Evolutionary conservation across 306 rosid genomes (phyloP), one percentile per base, ranked within the genome.

Genomic region (Lathyrus oleraceus): DNA sequence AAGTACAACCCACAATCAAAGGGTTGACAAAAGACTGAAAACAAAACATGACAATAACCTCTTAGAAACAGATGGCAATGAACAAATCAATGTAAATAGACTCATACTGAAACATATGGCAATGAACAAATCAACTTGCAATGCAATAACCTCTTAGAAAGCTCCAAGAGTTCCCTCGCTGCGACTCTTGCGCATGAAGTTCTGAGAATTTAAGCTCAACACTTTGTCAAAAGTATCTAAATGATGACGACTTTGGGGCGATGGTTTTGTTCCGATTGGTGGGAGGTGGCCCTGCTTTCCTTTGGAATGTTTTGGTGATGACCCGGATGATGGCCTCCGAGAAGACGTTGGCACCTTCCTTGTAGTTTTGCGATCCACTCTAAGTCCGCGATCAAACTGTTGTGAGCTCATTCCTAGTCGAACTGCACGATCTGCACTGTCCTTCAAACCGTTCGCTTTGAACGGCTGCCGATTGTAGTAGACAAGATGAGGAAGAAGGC

Each of bases 401-500:
- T 85, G 89, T 70, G 89, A 69, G 35, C 79, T 77, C 39, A 73
- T 75, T 72, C 92, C 92, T 47, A 87, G 61, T 76, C 97, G 86
- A 44, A 89, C 87, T 5, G 86, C 76, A 16, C 97, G 81, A 23
- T 90, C 97, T 1, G 81, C 79, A 39, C 79, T 71, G 25, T 90
- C 98, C 84, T 94, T 94, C 79, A 77, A 45, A 40, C 72, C 14
- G 81, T 85, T 78, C 6, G 76, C 72, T 79, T 89, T 91, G 7
- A 81, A 74, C 45, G 88, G 68, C 65, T 84, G 91, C 61, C 97
- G 57, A 69, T 94, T 94, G 78, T 76, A 87, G 88, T 86, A 90
- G 72, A 78, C 88, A 78, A 94, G 82, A 74, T 91, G 87, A 67
- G 99, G 97, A 69, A 95, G 97, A 80, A 91, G 97, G 66, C 92